Evolutionary conservation across 768 basidiomycete species (phyloP), one percentile per base, ranked within the genome.

Genomic region (Kwoniella sp.): DNA sequence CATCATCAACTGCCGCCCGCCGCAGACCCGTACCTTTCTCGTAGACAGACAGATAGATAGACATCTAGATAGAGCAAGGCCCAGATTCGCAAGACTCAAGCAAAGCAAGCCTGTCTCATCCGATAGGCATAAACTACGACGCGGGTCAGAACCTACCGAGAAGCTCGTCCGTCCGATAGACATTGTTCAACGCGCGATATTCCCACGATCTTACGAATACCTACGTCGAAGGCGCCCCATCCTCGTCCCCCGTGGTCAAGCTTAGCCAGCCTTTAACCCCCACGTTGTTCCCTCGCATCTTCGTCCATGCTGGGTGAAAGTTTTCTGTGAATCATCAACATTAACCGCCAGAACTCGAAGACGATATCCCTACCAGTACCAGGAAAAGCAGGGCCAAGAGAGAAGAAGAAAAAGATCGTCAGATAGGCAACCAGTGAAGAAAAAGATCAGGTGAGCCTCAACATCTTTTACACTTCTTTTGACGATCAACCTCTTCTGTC

Each of bases 161-260:
- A 44, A 44, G 40, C 40, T 44, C 40, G 8, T 44, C 10, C 40
- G 17, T 44, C 40, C 40, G 40, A 44, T 19, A 44, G 40, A 19
- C 40, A 44, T 44, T 15, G 40, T 44, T 15, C 40, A 19, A 44
- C 40, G 7, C 40, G 40, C 40, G 40, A 44, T 10, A 44, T 44
- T 44, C 40, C 40, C 40, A 44, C 40, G 40, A 44, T 44, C 40
- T 44, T 44, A 44, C 40, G 40, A 44, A 44, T 6, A 44, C 40
- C 8, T 44, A 44, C 40, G 40, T 44, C 40, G 40, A 19, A 44
- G 40, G 40, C 40, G 40, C 40, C 40, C 40, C 40, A 44, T 9
- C 8, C 8, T 44, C 10, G 10, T 10, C 8, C 40, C 40, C 40
- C 40, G 40, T 44, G 40, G 40, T 19, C 33, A 13, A 13, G 7